Percentiles rank a stretch among this genome's conserved stretches.
Evolutionary conservation across 2,329 filamentous ascomycete genomes (phyloP).

Genomic region (Microsporum ferrugineum): DNA sequence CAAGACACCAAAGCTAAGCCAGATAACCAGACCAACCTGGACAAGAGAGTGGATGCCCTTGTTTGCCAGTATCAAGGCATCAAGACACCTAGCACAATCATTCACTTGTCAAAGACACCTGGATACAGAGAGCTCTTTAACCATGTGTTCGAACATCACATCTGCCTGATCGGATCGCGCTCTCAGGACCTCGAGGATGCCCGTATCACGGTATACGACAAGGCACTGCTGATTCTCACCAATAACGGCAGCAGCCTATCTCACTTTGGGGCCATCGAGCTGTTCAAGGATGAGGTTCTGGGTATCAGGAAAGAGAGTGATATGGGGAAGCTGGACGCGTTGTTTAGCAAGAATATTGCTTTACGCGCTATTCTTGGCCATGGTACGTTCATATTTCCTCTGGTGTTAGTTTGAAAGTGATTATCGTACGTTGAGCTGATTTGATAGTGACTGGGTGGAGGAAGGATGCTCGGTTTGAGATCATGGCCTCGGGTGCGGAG

Average conservation of each 20-base stretch:
- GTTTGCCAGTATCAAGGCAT: conserved; percentile 20
- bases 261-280: conserved; percentile 25
- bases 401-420: not conserved
- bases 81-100: conserved; percentile 21
- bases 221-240: conserved; percentile 27
- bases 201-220: conserved; percentile 33
- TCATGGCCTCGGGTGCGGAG: not conserved
- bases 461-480: not conserved
- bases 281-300: conserved; percentile 31
- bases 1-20: not conserved
- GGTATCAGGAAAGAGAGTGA: conserved; percentile 20
- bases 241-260: conserved; percentile 22
- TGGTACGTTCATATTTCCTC: conserved; percentile 12
- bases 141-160: conserved; percentile 26
- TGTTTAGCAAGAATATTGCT: conserved; percentile 21
- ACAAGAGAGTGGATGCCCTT: conserved; percentile 13
- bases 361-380: conserved; percentile 18
- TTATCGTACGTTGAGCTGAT: not conserved
- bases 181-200: conserved; percentile 25
- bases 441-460: conserved; percentile 1
- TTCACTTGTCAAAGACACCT: conserved; percentile 21
- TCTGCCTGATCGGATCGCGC: conserved; percentile 26
- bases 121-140: conserved; percentile 20
- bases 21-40: not conserved
- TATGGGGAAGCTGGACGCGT: conserved; percentile 15